A percentile compares a stretch with the other conserved stretches of the same genome.
phyloP scores from a whole-genome alignment of 2,329 filamentous ascomycete genomes.

The Alternaria conjuncta region DNA sequence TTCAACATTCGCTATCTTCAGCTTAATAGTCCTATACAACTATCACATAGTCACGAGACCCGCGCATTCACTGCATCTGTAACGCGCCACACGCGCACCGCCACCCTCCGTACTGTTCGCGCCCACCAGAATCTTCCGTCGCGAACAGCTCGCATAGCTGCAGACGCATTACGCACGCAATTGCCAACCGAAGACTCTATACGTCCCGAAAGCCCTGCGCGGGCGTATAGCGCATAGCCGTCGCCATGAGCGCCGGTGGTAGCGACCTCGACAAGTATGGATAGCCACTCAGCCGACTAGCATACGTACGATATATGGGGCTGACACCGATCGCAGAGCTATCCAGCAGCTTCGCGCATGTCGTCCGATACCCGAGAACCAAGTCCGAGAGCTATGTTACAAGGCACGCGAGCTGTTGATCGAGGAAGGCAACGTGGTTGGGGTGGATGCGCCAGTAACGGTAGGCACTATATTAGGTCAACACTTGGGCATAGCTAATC shows the following conservation, averaged over 20 bases:
- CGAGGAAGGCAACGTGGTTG: constrained; percentile 96
- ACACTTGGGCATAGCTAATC: constrained; percentile 6
- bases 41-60: background rate
- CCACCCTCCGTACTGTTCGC: constrained; percentile 11
- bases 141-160: background rate
- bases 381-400: constrained; percentile 96
- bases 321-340: constrained; percentile 64
- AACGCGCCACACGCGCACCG: constrained; percentile 10
- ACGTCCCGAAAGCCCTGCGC: constrained; percentile 3
- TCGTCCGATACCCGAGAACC: constrained; percentile 90
- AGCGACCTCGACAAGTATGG: constrained; percentile 90
- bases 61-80: background rate
- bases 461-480: constrained; percentile 55
- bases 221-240: constrained; percentile 24
- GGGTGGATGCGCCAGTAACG: constrained; percentile 92
- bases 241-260: constrained; percentile 62
- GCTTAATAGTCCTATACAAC: background rate
- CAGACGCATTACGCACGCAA: background rate
- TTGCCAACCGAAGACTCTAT: background rate
- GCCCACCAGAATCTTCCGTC: constrained; percentile 3
- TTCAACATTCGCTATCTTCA: constrained; percentile 2
- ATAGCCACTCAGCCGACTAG: constrained; percentile 16
- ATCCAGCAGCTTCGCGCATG: constrained; percentile 96
- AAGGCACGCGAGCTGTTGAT: constrained; percentile 95
- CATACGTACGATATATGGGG: constrained; percentile 1